Conservation (phyloP, 2,329 filamentous ascomycete genomes). For the Phoma sp. region DNA sequence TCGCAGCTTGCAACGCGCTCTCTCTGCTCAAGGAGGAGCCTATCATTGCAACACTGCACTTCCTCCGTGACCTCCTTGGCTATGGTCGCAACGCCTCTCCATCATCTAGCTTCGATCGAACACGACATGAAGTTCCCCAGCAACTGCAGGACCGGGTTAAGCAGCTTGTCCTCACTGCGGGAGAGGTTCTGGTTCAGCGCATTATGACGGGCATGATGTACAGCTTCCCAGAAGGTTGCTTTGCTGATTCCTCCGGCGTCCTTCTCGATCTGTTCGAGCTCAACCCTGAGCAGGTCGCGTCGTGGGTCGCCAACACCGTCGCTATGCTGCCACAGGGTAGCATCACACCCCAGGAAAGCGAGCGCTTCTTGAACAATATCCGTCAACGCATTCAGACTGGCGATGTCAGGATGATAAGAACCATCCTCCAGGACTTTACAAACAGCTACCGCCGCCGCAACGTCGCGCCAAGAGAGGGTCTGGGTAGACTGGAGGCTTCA, state of each 20-base stretch:
- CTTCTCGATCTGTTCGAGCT: conserved; percentile 88
- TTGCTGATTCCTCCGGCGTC: conserved; percentile 93
- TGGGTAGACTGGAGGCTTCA: conserved; percentile 85
- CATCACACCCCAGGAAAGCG: conserved; percentile 78
- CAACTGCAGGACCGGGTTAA: conserved; percentile 78
- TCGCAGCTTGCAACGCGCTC: conserved; percentile 85
- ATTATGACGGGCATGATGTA: conserved; percentile 99
- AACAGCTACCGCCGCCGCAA: conserved; percentile 92
- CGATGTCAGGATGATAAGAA: conserved; percentile 80
- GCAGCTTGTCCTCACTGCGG: conserved; percentile 72
- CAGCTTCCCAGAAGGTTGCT: conserved; percentile 93
- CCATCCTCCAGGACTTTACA: conserved; percentile 93
- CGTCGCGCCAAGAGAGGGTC: conserved; percentile 90
- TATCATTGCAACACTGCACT: conserved; percentile 89
- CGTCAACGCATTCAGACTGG: conserved; percentile 74
- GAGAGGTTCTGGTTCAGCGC: conserved; percentile 82
- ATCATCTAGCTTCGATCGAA: conserved; percentile 66
- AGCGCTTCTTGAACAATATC: conserved; percentile 81
- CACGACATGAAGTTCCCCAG: conserved; percentile 66
- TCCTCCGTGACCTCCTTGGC: conserved; percentile 85
- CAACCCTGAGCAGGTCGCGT: conserved; percentile 77
- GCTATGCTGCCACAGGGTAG: conserved; percentile 78
- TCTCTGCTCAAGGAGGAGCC: conserved; percentile 91
- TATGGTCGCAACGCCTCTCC: conserved; percentile 80
- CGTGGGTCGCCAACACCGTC: conserved; percentile 85